phyloP scores from a whole-genome alignment of 2,329 filamentous ascomycete species.

The Talaromyces sp. region DNA sequence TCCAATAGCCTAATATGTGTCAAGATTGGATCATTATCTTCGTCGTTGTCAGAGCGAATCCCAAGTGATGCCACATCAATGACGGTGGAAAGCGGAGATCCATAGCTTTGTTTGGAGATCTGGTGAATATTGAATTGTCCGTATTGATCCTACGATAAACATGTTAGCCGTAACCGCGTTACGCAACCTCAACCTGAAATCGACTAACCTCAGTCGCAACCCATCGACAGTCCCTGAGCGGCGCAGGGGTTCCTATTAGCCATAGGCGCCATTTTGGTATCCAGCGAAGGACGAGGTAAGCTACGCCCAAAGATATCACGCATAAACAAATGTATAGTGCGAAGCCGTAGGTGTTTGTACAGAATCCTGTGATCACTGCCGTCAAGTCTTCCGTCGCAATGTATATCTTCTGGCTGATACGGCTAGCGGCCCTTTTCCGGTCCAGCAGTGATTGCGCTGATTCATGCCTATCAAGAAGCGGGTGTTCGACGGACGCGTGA shows the following conservation, averaged over 20 bases:
- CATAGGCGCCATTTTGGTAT: conserved; percentile 79
- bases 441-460: conserved; percentile 66
- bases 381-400: conserved; percentile 91
- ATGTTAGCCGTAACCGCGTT: neutral
- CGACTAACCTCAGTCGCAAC: conserved; percentile 73
- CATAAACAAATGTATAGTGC: conserved; percentile 66
- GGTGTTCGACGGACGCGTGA: conserved; percentile 47
- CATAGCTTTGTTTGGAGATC: conserved; percentile 57
- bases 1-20: conserved; percentile 70
- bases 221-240: conserved; percentile 76
- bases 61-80: conserved; percentile 50
- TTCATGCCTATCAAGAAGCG: conserved; percentile 65
- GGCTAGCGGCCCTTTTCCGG: conserved; percentile 54
- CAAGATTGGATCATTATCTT: conserved; percentile 70
- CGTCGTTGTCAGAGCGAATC: conserved; percentile 62
- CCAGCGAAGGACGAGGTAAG: conserved; percentile 83
- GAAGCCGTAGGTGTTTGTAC: conserved; percentile 66
- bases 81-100: conserved; percentile 59
- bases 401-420: conserved; percentile 83
- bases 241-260: conserved; percentile 63
- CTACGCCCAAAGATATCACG: conserved; percentile 66
- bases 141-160: conserved; percentile 72
- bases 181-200: neutral
- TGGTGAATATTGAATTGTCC: conserved; percentile 77
- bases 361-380: conserved; percentile 87